These are phyloP conservation scores for Anisogramma anomala DNA, from an alignment of 2,329 filamentous ascomycete species.

Conservation along the genomic window DNA sequence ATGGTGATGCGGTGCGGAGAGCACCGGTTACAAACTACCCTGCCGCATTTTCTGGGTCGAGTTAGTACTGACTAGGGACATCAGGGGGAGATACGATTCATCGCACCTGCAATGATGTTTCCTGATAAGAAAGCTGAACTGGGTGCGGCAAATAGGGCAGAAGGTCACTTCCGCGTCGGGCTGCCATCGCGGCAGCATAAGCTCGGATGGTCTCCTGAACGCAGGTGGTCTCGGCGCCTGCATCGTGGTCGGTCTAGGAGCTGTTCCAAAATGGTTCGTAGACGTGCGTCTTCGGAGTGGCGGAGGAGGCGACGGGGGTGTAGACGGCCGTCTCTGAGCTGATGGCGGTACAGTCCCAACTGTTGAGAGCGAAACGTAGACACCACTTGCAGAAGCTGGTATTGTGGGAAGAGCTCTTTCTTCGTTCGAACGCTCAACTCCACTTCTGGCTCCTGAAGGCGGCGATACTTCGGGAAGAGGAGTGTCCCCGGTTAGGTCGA, in stretches of 20 bases:
- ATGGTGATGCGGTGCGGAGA: slow-evolving; percentile 94
- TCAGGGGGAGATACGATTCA: background rate
- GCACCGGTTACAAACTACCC: slow-evolving; percentile 81
- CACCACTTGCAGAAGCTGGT: slow-evolving; percentile 2
- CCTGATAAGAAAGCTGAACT: slow-evolving; percentile 74
- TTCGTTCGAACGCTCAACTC: slow-evolving; percentile 2
- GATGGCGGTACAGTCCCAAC: slow-evolving; percentile 4
- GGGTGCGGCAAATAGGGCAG: slow-evolving; percentile 72
- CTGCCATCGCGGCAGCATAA: slow-evolving; percentile 70
- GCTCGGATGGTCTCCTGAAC: slow-evolving; percentile 23
- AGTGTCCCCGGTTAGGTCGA: slow-evolving; percentile 11
- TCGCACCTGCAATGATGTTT: slow-evolving; percentile 86
- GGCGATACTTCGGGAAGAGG: background rate
- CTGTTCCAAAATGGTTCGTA: slow-evolving; percentile 3
- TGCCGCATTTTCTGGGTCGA: slow-evolving; percentile 63
- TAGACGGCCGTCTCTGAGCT: slow-evolving; percentile 8
- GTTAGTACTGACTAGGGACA: slow-evolving; percentile 4
- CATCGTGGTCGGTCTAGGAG: background rate
- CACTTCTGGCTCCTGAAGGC: background rate
- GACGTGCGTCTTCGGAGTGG: slow-evolving; percentile 11
- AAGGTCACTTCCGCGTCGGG: slow-evolving; percentile 70
- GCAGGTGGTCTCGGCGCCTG: slow-evolving; percentile 4
- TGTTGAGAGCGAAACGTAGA: background rate
- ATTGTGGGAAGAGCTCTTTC: slow-evolving; percentile 12
- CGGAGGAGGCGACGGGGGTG: slow-evolving; percentile 13